Evolutionary conservation across 352 stramenopile genomes (phyloP).

Genomic region (Phytopythium chamaehyphon): DNA sequence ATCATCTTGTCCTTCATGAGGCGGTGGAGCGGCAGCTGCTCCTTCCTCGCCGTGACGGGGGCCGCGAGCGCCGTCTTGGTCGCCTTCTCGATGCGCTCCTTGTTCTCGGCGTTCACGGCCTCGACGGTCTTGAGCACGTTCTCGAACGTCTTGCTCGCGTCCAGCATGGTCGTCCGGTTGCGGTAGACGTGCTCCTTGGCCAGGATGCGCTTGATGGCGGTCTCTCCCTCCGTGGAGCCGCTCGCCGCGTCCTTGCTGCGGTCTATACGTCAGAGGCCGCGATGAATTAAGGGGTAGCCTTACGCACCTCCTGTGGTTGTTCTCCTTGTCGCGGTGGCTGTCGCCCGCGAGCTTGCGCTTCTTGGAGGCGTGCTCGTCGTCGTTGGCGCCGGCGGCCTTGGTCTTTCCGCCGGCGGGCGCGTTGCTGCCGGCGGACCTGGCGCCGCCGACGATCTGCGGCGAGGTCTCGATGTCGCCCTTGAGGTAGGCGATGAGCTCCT

Average conservation of each 20-base stretch:
- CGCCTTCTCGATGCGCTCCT: constrained; percentile 86
- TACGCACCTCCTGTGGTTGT: constrained; percentile 17
- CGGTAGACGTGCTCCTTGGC: constrained; percentile 65
- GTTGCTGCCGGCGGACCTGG: constrained; percentile 5
- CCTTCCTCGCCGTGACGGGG: constrained; percentile 36
- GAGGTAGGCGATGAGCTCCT: constrained; percentile 80
- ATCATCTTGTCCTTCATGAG: constrained; percentile 78
- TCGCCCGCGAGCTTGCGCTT: constrained; percentile 37
- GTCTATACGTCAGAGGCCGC: too few relatives aligned
- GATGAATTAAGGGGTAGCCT: too few relatives aligned
- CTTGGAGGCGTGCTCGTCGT: constrained; percentile 29
- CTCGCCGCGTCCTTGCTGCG: too few relatives aligned
- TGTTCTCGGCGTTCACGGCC: constrained; percentile 76
- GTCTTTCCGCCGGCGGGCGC: constrained; percentile 8
- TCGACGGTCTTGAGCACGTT: constrained; percentile 79
- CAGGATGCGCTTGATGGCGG: constrained; percentile 53
- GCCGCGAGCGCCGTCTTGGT: constrained; percentile 62
- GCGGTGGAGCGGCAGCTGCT: constrained; percentile 57
- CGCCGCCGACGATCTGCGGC: constrained; percentile 52
- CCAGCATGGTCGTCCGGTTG: constrained; percentile 70
- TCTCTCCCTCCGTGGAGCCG: constrained; percentile 14
- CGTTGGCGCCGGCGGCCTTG: constrained; percentile 2
- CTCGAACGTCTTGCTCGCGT: constrained; percentile 78
- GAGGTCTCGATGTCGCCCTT: constrained; percentile 81
- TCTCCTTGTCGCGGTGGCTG: constrained; percentile 32